phyloP scores from a whole-genome alignment of 2,329 filamentous ascomycete species.

The Aspergillus oerlinghausenensis region DNA sequence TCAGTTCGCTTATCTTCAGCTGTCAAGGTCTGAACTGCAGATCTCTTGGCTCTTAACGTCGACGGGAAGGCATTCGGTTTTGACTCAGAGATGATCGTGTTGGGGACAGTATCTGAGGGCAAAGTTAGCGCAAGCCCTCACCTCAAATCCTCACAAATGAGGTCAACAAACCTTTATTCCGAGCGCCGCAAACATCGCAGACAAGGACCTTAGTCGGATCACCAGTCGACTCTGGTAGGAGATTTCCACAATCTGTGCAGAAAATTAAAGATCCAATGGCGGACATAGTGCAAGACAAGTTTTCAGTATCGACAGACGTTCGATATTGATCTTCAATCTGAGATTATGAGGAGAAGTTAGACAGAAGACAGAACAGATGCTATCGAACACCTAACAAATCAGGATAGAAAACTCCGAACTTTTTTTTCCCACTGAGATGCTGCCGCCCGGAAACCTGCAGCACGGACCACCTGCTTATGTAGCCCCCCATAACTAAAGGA shows the following conservation, averaged over 20 bases:
- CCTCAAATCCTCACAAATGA: background rate
- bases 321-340: background rate
- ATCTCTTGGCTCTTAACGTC: slow-evolving; percentile 75
- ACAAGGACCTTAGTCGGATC: slow-evolving; percentile 68
- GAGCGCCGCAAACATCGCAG: slow-evolving; percentile 81
- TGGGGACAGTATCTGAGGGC: slow-evolving; percentile 64
- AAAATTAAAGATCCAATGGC: slow-evolving; percentile 88
- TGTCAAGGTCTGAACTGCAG: slow-evolving; percentile 77
- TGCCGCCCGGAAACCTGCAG: slow-evolving; percentile 1
- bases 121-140: slow-evolving; percentile 13
- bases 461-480: slow-evolving; percentile 4
- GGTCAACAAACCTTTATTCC: slow-evolving; percentile 66
- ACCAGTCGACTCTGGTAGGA: slow-evolving; percentile 75
- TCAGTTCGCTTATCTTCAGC: slow-evolving; percentile 72
- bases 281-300: slow-evolving; percentile 51
- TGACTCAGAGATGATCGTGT: slow-evolving; percentile 74
- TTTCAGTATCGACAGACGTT: background rate
- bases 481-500: slow-evolving; percentile 5
- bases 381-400: too few relatives aligned
- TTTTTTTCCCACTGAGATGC: background rate
- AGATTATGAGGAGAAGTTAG: background rate
- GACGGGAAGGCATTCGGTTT: slow-evolving; percentile 90
- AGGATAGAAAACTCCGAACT: background rate
- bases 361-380: background rate
- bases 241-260: slow-evolving; percentile 86